Percentiles rank a stretch among this genome's conserved stretches.
Evolutionary conservation across 2,329 filamentous ascomycete genomes (phyloP).

Genomic region (Sordariomycetes sp.): DNA sequence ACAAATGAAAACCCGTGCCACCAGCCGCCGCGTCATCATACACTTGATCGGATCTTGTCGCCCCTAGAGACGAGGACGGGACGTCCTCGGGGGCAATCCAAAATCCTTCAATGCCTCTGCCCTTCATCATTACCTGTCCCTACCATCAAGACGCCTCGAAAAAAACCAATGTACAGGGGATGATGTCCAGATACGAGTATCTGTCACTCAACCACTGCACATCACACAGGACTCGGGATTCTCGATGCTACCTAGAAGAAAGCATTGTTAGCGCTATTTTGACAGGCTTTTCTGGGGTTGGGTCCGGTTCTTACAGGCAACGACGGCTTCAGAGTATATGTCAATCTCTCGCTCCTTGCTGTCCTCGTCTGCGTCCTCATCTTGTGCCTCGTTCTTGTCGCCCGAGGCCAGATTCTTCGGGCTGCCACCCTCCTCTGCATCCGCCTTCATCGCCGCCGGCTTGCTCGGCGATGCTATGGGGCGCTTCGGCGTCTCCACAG

Average conservation of each 20-base stretch:
- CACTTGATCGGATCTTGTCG: neutral
- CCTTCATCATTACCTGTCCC: neutral
- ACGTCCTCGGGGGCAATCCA: neutral
- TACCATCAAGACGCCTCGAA: neutral
- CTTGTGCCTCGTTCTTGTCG: conserved; percentile 44
- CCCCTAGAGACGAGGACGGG: neutral
- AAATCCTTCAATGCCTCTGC: neutral
- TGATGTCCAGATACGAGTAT: neutral
- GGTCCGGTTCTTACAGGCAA: conserved; percentile 58
- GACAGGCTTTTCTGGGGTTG: neutral
- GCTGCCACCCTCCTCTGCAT: conserved; percentile 56
- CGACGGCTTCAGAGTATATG: conserved; percentile 87
- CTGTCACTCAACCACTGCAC: conserved; percentile 70
- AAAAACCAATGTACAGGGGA: neutral
- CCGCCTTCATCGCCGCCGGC: conserved; percentile 63
- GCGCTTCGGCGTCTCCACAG: conserved; percentile 29
- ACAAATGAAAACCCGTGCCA: no score
- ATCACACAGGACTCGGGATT: conserved; percentile 92
- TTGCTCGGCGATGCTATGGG: conserved; percentile 47
- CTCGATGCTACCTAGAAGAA: conserved; percentile 69
- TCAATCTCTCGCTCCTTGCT: conserved; percentile 73
- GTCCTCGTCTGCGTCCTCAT: conserved; percentile 62
- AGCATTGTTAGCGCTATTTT: neutral
- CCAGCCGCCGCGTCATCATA: neutral
- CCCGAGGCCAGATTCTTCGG: conserved; percentile 65